Evolutionary conservation across 106 monocot genomes (phyloP), one percentile per base, ranked within the genome.

Genomic region (Dioscorea dumetorum): DNA sequence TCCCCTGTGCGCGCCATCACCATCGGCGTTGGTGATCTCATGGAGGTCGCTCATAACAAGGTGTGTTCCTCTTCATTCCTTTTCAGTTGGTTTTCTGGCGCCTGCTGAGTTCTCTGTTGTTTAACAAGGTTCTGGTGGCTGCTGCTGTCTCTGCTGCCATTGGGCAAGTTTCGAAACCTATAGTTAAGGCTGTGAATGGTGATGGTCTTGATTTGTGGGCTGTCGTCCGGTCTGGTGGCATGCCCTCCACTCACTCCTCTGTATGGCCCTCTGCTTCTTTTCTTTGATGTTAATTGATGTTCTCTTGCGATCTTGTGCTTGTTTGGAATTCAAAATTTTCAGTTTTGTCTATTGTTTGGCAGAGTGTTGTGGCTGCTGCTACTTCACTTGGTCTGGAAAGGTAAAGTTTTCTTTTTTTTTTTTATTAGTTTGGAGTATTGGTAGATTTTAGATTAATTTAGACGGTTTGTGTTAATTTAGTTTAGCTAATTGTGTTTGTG

Each of bases 381-480:
- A 91, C 91, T 66, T 82, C 76, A 4, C 82, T 95, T 58, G 95
- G 75, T 59, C 71, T 95, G 58, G 82, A 95, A 74, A 91, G 91
- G 95, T 95, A 68, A 61, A 77, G 65, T 24, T 15, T 31, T 48
- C 24, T 2, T 28, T 8, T 66, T 35, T 17, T 28, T 63, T 54
- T 18, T 8, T 15, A 35, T 60, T n/a, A n/a, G 17, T 71, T 35
- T 16, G 21, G 24, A 59, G 15, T 1, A 16, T 62, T n/a, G 24
- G 22, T n/a, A 41, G 20, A 4, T 60, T 61, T 17, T 51, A 33
- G 15, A 22, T 57, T 34, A 32, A 4, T 68, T 33, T 11, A 2
- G 33, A 56, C 0, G 34, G 22, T 21, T 22, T 35, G 15, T 33
- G 18, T 65, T 31, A 50, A 18, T 18, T 57, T 3, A 18, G 20